These are phyloP conservation scores for Tetrahymena malaccensis DNA, from an alignment of 73 alveolate species.

Conservation along the genomic window DNA sequence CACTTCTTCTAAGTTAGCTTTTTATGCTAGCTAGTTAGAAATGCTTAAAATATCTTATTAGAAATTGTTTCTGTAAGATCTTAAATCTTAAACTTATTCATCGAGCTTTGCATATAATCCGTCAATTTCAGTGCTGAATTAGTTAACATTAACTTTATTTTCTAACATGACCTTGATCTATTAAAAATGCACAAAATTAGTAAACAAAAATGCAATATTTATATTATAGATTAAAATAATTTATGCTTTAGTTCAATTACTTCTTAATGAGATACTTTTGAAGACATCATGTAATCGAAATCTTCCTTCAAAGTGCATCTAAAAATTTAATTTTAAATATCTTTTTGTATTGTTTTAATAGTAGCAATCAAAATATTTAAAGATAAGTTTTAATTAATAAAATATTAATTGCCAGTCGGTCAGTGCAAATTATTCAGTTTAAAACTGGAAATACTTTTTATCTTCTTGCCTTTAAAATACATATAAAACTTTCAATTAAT, in stretches of 20 bases:
- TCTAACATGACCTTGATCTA: background rate
- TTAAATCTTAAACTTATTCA: background rate
- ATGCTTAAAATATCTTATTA: background rate
- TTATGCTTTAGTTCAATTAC: background rate
- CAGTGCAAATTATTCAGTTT: background rate
- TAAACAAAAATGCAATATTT: too few relatives aligned
- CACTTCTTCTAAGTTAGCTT: slow-evolving; percentile 58
- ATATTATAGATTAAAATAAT: too few relatives aligned
- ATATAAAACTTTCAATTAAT: too few relatives aligned
- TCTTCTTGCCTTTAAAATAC: background rate
- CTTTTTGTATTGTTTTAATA: too few relatives aligned
- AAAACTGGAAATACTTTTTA: too few relatives aligned
- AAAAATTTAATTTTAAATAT: background rate
- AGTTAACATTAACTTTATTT: background rate
- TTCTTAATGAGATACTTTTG: background rate
- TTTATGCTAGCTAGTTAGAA: background rate
- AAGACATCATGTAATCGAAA: background rate
- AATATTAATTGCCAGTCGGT: background rate
- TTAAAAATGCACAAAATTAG: background rate
- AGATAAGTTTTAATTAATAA: background rate
- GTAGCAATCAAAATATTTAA: background rate
- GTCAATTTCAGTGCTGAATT: background rate
- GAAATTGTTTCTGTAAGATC: background rate
- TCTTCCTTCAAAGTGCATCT: background rate
- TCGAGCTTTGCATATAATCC: background rate